Base-by-base conservation (phyloP, 352 stramenopile genomes). In the Phytopythium montanum region DNA sequence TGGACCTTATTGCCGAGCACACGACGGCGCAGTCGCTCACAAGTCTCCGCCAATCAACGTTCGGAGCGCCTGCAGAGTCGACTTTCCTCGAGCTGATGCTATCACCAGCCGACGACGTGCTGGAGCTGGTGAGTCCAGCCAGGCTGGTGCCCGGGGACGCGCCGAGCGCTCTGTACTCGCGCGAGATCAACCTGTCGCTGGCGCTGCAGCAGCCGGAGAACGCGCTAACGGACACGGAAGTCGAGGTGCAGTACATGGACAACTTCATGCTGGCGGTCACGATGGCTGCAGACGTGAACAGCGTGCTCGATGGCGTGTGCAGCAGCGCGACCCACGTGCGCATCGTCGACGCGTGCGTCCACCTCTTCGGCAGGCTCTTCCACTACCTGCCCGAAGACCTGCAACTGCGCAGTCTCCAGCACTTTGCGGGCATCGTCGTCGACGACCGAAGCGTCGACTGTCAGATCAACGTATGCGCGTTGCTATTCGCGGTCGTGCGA, bases 181-280 rank as follows among this genome's bases (percentile, higher is more conserved):
- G 78, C 21, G 87, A 92, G 50, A 60, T 94, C 14, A 95, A 95
- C 66, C 76, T 88, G 38, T 72, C 90, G 31, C 68, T 95, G 19
- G 73, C 72, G 14, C 65, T 95, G 21, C 68, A 86, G 23, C 85
- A 88, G 54, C 70, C 60, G 6, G 85, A 91, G 51, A 91, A 88
- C 25, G 73, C 83, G 13, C 70, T 95, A 6, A 90, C 81, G 2
- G 87, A 95, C 62, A 90, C 77, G 16, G 87, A 95, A 50, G 62
- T 95, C 6, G 87, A 95, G 50, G 70, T 92, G 5, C 83, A 93
- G 69, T 94, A 94, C 62, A 58, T 90, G 16, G 86, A 95, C 59
- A 82, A 74, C 5, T 94, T 92, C 63, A 85, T 75, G 79, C 66
- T 68, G 6, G 64, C 76, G 8, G 66, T 73, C 10, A 75, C 62